A percentile compares a stretch with the other conserved stretches of the same genome.
phyloP scores from a whole-genome alignment of 202 grass and related monocot genomes.

The Saccharum hybrid region DNA sequence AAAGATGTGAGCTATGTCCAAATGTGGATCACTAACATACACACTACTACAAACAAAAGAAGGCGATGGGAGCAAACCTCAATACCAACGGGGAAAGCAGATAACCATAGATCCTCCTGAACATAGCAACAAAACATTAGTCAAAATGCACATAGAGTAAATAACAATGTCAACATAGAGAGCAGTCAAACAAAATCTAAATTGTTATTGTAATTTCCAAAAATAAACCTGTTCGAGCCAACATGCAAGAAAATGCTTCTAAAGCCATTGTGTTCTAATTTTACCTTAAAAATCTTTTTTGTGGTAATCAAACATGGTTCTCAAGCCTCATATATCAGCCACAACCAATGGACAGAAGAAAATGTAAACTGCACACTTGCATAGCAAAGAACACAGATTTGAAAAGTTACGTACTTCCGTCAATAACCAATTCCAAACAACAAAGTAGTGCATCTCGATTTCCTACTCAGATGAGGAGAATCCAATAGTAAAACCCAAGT shows the following conservation, averaged over 20 bases:
- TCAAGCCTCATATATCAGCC: not conserved
- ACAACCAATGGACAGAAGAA: not conserved
- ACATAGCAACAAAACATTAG: conserved; percentile 27
- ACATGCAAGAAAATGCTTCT: not conserved
- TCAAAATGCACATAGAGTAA: not conserved
- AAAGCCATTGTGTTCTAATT: too few species aligned
- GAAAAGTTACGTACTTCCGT: too few species aligned
- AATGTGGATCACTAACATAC: not conserved
- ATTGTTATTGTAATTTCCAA: not conserved
- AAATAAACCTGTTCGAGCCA: not conserved
- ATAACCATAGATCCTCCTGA: conserved; percentile 87
- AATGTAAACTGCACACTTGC: not conserved
- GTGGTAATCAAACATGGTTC: not conserved
- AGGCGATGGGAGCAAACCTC: conserved; percentile 57
- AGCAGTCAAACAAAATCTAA: not conserved
- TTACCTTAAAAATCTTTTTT: too few species aligned
- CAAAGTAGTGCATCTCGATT: not conserved
- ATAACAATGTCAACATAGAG: not conserved
- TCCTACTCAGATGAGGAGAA: not conserved
- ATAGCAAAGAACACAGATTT: not conserved
- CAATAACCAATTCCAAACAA: not conserved
- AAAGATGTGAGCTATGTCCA: conserved; percentile 8
- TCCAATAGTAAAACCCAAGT: not conserved
- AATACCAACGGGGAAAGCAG: conserved; percentile 87
- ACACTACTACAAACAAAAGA: not conserved